These are phyloP conservation scores for Gamarada debralockiae DNA, from an alignment of 495 filamentous ascomycete genomes.

Conservation along the genomic window DNA sequence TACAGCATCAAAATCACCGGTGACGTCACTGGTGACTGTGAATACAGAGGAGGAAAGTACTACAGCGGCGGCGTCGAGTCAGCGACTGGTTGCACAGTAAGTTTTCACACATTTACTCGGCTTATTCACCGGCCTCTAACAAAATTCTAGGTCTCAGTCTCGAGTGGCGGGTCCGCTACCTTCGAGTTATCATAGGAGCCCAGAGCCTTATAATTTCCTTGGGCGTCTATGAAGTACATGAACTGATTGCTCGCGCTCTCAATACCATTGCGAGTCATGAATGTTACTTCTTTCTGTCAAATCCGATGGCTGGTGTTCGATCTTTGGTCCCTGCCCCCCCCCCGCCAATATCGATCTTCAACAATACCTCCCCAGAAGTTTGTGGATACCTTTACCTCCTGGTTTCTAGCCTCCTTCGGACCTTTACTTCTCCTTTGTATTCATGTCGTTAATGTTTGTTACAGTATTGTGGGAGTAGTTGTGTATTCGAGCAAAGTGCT, in stretches of 20 bases:
- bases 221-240: constrained; percentile 8
- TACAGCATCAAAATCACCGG: constrained; percentile 71
- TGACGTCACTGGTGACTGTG: constrained; percentile 63
- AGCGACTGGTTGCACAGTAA: constrained; percentile 67
- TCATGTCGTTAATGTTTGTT: constrained; percentile 28
- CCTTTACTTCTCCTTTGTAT: constrained; percentile 23
- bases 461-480: constrained; percentile 12
- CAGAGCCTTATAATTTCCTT: constrained; percentile 1
- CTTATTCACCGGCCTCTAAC: neutral
- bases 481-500: constrained; percentile 1
- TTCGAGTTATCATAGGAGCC: constrained; percentile 19
- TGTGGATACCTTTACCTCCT: constrained; percentile 7
- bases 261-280: constrained; percentile 13
- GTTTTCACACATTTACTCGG: constrained; percentile 21
- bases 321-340: constrained; percentile 12
- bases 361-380: constrained; percentile 2
- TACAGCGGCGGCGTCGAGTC: constrained; percentile 43
- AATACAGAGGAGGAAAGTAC: constrained; percentile 63
- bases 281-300: constrained; percentile 13
- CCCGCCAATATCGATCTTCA: constrained; percentile 16
- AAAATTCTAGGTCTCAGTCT: constrained; percentile 13
- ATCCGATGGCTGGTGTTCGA: constrained; percentile 11
- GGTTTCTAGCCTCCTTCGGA: constrained; percentile 11
- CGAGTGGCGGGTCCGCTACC: neutral
- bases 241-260: constrained; percentile 4